Conservation (phyloP, 306 rosid species). For the Cucurbita moschata region DNA sequence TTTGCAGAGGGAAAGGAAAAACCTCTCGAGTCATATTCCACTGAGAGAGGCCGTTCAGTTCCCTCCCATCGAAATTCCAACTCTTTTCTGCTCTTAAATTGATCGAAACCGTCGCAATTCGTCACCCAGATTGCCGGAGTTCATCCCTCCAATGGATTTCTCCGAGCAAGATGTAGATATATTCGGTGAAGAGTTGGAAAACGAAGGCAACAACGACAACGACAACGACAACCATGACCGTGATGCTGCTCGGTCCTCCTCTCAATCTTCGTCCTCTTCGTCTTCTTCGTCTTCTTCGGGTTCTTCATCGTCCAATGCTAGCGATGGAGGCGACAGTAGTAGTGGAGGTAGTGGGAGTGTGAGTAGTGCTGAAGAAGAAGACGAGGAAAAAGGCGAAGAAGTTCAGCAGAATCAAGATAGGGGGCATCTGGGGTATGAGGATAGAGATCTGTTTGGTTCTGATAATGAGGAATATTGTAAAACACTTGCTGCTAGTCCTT, state of each 20-base stretch:
- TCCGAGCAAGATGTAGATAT: slow-evolving; percentile 48
- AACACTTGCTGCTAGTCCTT: slow-evolving; percentile 65
- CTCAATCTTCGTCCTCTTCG: slow-evolving; percentile 45
- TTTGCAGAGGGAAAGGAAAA: background rate
- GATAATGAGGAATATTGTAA: slow-evolving; percentile 77
- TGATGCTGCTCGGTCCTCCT: slow-evolving; percentile 51
- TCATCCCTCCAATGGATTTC: slow-evolving; percentile 33
- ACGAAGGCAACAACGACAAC: slow-evolving; percentile 19
- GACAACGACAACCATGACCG: slow-evolving; percentile 10
- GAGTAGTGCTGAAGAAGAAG: slow-evolving; percentile 40
- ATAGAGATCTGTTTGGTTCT: slow-evolving; percentile 76
- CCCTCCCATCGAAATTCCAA: background rate
- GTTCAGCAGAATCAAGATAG: slow-evolving; percentile 16
- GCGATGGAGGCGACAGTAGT: slow-evolving; percentile 25
- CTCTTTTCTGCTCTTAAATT: background rate
- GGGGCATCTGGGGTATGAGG: slow-evolving; percentile 20
- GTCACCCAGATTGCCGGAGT: background rate
- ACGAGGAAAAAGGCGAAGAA: slow-evolving; percentile 37
- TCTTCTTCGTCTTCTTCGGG: slow-evolving; percentile 38
- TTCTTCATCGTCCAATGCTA: slow-evolving; percentile 53
- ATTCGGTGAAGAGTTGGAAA: slow-evolving; percentile 54
- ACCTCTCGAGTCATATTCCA: background rate
- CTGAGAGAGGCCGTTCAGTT: background rate
- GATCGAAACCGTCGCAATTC: background rate
- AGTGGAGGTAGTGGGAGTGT: slow-evolving; percentile 27